Evolutionary conservation across 2,329 filamentous ascomycete genomes (phyloP).

Genomic region (Neopestalotiopsis sp.): DNA sequence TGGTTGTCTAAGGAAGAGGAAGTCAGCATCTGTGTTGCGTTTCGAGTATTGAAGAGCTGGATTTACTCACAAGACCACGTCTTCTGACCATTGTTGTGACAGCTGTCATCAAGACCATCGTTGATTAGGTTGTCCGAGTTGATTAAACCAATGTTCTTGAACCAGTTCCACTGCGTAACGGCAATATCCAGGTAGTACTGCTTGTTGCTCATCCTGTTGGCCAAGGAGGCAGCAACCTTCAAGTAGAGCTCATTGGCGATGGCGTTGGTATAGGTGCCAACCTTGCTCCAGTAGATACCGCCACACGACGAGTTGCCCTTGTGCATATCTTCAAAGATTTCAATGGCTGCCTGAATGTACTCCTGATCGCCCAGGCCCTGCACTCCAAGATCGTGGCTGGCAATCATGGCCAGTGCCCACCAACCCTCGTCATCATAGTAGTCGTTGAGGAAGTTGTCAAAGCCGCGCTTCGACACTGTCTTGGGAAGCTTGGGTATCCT

Average conservation of each 20-base stretch:
- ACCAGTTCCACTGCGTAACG: conserved; percentile 56
- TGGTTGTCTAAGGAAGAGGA: conserved; percentile 49
- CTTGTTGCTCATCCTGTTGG: conserved; percentile 49
- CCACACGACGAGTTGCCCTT: conserved; percentile 52
- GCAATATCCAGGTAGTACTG: conserved; percentile 53
- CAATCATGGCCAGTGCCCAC: conserved; percentile 65
- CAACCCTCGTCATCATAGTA: conserved; percentile 68
- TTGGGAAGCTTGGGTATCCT: conserved; percentile 27
- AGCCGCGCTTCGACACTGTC: conserved; percentile 37
- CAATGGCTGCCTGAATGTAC: conserved; percentile 55
- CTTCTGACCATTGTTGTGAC: conserved; percentile 52
- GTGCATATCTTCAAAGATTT: conserved; percentile 59
- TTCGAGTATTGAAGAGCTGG: not conserved
- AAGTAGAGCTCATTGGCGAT: conserved; percentile 63
- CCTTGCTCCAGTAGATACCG: conserved; percentile 63
- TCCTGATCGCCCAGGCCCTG: conserved; percentile 36
- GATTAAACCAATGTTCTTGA: conserved; percentile 55
- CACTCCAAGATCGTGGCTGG: conserved; percentile 53
- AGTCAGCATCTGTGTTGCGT: not conserved
- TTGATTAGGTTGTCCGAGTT: conserved; percentile 55
- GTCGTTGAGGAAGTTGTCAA: conserved; percentile 56
- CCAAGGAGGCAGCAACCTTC: conserved; percentile 57
- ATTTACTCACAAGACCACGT: conserved; percentile 48
- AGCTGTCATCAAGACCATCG: conserved; percentile 55
- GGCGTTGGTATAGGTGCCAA: conserved; percentile 55